Evolutionary conservation across 768 basidiomycete species (phyloP), one percentile per base, ranked within the genome.

Genomic region (Termitomyces sp.): DNA sequence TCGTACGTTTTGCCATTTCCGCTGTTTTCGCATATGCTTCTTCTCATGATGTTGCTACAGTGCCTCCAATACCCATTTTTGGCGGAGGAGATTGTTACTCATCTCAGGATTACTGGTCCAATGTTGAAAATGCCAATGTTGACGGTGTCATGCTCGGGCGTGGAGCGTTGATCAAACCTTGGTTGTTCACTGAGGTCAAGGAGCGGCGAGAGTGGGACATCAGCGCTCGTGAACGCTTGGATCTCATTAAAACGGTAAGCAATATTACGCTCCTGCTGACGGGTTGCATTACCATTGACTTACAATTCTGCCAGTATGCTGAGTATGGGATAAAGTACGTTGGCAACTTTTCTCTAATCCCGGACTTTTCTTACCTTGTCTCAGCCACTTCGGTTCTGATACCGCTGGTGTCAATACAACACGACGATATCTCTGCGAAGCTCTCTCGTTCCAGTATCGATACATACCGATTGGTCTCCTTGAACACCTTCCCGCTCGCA

Each of bases 61-160:
- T 95, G 15, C 79, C 86, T 0, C 82, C 89, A 0, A 79, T 98
- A n/a, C 95, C 95, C 0, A 94, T 99, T 46, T 96, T 98, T 62
- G 97, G 97, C 8, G 94, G 94, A 28, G 97, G 97, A 0, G 97
- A 99, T 68, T 91, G 89, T 62, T 99, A 90, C 75, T 95, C 94
- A 3, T 84, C 90, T 5, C 77, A 88, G 57, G 87, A 83, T 57
- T 95, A 95, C 70, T 90, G 89, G 83, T 72, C 81, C 16, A 83
- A 83, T 46, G 80, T 94, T 31, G 85, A 92, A 45, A 69, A 75
- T n/a, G 85, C 82, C 28, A 92, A 92, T 5, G 94, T 97, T 0
- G 95, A 98, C 67, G 94, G 95, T 5, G 79, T 98, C 45, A 98
- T 99, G 97, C 81, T 98, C 36, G 97, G 87, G 1, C 79, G 97